Conservation (phyloP, 148 eudicot genomes). For the Rhododendron ferrugineum region DNA sequence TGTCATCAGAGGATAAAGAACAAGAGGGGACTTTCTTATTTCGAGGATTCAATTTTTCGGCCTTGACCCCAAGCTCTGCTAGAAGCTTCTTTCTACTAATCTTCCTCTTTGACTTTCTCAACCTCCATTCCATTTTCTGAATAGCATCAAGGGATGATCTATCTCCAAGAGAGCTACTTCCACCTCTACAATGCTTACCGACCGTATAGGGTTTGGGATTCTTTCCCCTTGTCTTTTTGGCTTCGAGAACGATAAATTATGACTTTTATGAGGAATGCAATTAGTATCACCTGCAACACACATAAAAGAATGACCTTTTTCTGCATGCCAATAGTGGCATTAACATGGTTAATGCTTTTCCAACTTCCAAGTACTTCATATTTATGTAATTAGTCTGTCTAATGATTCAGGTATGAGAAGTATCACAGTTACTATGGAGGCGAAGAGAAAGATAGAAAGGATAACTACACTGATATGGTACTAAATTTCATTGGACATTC, state of each 20-base stretch:
- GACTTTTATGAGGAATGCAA: not conserved
- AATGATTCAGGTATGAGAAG: conserved; percentile 74
- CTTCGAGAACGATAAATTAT: not conserved
- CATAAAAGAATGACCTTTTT: not conserved
- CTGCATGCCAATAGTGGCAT: not conserved
- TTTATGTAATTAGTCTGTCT: not conserved
- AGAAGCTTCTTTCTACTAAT: too few relatives aligned
- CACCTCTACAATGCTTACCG: too few relatives aligned
- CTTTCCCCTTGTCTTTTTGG: not conserved
- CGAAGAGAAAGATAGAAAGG: conserved; percentile 70
- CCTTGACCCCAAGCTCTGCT: too few relatives aligned
- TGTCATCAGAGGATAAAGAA: too few relatives aligned
- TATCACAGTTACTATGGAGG: conserved; percentile 84
- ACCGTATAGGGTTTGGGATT: not conserved
- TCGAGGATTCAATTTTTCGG: too few relatives aligned
- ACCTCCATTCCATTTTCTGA: too few relatives aligned
- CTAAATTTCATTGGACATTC: not conserved
- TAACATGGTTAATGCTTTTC: not conserved
- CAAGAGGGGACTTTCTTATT: too few relatives aligned
- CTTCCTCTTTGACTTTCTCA: too few relatives aligned
- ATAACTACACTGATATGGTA: conserved; percentile 96
- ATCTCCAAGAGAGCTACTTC: too few relatives aligned
- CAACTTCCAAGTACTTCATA: not conserved
- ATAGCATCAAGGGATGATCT: too few relatives aligned
- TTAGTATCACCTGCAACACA: not conserved